Conservation (phyloP, 768 basidiomycete species). For the Peribolospora baueri region DNA sequence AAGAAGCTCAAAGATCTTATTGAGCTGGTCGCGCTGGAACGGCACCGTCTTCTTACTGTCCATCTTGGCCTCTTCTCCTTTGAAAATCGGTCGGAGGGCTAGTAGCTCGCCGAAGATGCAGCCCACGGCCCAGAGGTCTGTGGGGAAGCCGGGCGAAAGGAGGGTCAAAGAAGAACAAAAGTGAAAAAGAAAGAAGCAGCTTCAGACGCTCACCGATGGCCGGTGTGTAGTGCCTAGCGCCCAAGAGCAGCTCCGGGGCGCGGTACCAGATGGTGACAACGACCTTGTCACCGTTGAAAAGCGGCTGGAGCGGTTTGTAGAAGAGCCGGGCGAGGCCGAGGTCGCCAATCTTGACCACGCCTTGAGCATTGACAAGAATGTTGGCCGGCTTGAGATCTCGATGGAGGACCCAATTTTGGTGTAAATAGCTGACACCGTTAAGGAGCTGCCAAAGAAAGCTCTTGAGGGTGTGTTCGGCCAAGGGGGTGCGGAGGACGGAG, state of each 20-base stretch:
- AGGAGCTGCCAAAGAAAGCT: constrained; percentile 81
- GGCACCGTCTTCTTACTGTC: constrained; percentile 88
- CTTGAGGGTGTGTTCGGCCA: constrained; percentile 59
- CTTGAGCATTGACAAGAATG: constrained; percentile 71
- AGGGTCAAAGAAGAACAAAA: neutral
- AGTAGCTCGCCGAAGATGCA: constrained; percentile 93
- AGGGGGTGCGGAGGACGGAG: constrained; percentile 53
- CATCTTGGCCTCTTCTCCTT: constrained; percentile 92
- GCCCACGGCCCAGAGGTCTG: constrained; percentile 87
- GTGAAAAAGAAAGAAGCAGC: neutral
- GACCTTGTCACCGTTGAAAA: constrained; percentile 88
- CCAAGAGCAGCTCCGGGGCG: constrained; percentile 81
- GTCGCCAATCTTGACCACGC: constrained; percentile 95
- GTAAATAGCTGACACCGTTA: constrained; percentile 82
- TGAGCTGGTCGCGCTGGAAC: constrained; percentile 81
- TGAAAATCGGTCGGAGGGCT: constrained; percentile 85
- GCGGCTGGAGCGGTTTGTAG: constrained; percentile 68
- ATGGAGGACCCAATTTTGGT: constrained; percentile 81
- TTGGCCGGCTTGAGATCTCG: constrained; percentile 97
- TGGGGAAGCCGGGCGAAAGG: neutral
- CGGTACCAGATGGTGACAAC: constrained; percentile 99
- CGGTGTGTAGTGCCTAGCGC: constrained; percentile 92
- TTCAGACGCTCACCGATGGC: constrained; percentile 30
- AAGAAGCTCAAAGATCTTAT: constrained; percentile 86
- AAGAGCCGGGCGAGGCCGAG: constrained; percentile 78